phyloP scores from a whole-genome alignment of 2,329 filamentous ascomycete species.

The Xylariales sp. region DNA sequence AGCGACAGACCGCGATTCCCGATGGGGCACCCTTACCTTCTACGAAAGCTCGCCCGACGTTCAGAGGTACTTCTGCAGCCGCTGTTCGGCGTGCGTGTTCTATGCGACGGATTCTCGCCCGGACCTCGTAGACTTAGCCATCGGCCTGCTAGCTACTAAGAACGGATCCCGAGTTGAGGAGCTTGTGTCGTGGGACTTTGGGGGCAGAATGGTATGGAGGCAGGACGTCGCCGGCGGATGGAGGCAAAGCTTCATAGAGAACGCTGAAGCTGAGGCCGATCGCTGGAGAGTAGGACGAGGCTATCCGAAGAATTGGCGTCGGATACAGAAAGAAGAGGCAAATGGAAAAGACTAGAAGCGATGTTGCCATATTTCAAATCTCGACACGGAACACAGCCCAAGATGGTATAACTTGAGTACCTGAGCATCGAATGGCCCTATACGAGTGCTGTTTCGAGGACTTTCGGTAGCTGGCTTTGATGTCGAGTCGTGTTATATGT shows the following conservation, averaged over 20 bases:
- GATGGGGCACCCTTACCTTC: slow-evolving; percentile 57
- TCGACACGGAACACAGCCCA: not conserved
- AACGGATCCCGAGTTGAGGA: slow-evolving; percentile 61
- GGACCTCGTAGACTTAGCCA: slow-evolving; percentile 56
- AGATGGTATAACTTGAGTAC: not conserved
- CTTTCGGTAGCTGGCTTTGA: not conserved
- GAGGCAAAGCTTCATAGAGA: slow-evolving; percentile 52
- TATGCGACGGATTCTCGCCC: slow-evolving; percentile 55
- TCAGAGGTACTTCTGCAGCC: slow-evolving; percentile 61
- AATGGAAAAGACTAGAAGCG: not conserved
- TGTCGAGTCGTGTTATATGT: not conserved
- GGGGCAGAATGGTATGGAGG: slow-evolving; percentile 48
- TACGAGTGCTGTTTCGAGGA: not conserved
- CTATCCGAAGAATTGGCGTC: slow-evolving; percentile 52
- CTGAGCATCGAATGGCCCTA: no score
- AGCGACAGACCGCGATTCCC: slow-evolving; percentile 47
- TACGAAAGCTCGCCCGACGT: slow-evolving; percentile 58
- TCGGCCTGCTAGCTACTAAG: slow-evolving; percentile 57
- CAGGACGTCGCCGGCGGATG: slow-evolving; percentile 55
- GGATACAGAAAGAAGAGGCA: slow-evolving; percentile 37
- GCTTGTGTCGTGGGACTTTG: slow-evolving; percentile 57
- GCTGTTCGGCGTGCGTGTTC: slow-evolving; percentile 61
- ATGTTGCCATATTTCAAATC: not conserved
- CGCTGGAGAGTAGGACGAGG: slow-evolving; percentile 50
- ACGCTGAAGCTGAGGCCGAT: slow-evolving; percentile 51